A percentile compares a stretch with the other conserved stretches of the same genome.
Conservation (phyloP, 768 basidiomycete genomes). For the Macrocybe gigantea region DNA sequence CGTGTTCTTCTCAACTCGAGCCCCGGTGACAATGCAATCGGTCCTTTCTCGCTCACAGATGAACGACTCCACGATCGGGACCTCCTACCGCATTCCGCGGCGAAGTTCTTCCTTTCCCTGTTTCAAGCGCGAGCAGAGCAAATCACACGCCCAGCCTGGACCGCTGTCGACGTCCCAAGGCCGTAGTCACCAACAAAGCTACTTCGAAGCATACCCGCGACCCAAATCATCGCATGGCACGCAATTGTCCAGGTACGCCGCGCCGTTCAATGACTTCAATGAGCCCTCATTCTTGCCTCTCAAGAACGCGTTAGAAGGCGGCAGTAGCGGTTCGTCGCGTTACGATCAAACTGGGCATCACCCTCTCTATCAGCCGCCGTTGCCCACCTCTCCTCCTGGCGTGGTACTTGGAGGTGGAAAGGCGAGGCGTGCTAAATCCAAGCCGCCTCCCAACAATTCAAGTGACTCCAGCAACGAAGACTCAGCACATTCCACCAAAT, state of each 20-base stretch:
- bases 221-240: conserved; percentile 21
- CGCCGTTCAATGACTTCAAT: conserved; percentile 9
- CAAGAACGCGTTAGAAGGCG: conserved; percentile 10
- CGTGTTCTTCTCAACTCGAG: not conserved
- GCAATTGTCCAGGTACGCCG: conserved; percentile 26
- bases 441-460: conserved; percentile 20
- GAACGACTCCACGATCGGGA: conserved; percentile 17
- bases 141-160: conserved; percentile 18
- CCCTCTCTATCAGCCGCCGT: conserved; percentile 75
- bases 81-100: conserved; percentile 36
- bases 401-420: conserved; percentile 57
- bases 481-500: conserved; percentile 15
- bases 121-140: conserved; percentile 43
- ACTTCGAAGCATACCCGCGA: conserved; percentile 42
- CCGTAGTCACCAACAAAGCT: conserved; percentile 27
- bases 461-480: conserved; percentile 56
- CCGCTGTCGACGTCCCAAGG: conserved; percentile 16
- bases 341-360: conserved; percentile 39
- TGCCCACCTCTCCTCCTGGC: conserved; percentile 81
- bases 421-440: conserved; percentile 24
- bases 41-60: conserved; percentile 31
- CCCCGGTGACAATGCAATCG: conserved; percentile 24
- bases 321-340: not conserved
- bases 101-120: conserved; percentile 57
- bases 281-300: conserved; percentile 14